phyloP scores from a whole-genome alignment of 73 alveolate genomes.

The Tetrahymena elliotti region DNA sequence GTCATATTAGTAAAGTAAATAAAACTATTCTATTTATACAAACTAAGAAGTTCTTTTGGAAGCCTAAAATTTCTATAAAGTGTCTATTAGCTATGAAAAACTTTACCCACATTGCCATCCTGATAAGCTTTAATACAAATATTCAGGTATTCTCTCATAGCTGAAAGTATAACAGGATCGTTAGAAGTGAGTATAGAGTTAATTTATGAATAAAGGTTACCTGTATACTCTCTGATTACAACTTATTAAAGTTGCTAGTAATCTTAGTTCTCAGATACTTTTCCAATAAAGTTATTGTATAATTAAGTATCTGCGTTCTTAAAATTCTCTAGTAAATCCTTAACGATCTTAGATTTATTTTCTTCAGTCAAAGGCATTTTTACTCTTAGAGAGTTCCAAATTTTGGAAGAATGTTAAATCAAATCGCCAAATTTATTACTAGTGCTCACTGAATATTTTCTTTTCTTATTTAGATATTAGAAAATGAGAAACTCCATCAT shows the following conservation, averaged over 20 bases:
- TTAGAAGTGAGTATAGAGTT: not conserved
- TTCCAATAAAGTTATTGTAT: not conserved
- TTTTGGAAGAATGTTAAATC: not conserved
- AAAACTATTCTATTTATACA: not conserved
- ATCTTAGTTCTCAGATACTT: not conserved
- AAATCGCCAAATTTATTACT: not conserved
- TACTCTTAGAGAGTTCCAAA: not conserved
- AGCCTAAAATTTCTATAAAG: not conserved
- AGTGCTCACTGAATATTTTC: not conserved
- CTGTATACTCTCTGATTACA: not conserved
- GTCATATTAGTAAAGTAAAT: not conserved
- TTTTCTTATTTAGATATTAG: not conserved
- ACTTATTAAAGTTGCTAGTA: not conserved
- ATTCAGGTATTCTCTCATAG: not conserved
- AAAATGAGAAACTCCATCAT: not conserved
- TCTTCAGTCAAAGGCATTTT: not conserved
- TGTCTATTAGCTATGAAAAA: not conserved
- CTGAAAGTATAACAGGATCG: not conserved
- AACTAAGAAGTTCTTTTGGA: not conserved
- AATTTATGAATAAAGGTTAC: not conserved
- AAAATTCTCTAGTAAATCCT: not conserved
- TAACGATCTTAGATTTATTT: too few relatives aligned
- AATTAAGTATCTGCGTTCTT: not conserved
- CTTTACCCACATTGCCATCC: not conserved
- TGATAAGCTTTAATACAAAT: not conserved